Conservation (phyloP, 306 rosid species). For the Gastrolobium bilobum region DNA sequence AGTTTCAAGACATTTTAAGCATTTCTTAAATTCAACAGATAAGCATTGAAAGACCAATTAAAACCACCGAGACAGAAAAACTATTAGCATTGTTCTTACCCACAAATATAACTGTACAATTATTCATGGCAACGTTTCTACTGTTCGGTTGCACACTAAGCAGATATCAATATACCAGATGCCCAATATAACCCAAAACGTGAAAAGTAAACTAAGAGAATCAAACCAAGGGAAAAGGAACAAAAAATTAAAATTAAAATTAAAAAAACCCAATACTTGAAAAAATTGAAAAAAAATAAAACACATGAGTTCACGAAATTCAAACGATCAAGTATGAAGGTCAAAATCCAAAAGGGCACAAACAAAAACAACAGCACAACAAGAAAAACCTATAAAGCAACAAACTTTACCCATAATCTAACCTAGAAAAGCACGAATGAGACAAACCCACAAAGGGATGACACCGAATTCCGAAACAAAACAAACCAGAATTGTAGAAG, state of each 20-base stretch:
- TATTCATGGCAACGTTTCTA: background rate
- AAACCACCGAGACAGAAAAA: background rate
- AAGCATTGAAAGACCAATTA: background rate
- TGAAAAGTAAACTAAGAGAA: background rate
- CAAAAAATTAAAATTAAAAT: background rate
- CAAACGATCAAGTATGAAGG: conserved; percentile 40
- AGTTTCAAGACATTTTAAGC: background rate
- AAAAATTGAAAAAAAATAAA: background rate
- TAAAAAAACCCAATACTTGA: background rate
- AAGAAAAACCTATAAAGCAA: background rate
- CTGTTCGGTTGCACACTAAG: conserved; percentile 28
- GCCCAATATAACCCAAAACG: background rate
- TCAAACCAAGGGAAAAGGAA: background rate
- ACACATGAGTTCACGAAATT: background rate
- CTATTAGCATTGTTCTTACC: background rate
- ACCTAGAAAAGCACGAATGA: conserved; percentile 11
- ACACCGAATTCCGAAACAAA: background rate
- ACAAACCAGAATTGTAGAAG: background rate
- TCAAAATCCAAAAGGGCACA: conserved; percentile 6
- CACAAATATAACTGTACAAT: conserved; percentile 18
- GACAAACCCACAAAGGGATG: background rate
- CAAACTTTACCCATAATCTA: background rate
- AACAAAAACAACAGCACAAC: background rate
- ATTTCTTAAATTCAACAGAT: too few relatives aligned
- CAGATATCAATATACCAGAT: conserved; percentile 16